Evolutionary conservation across 2,329 filamentous ascomycete genomes (phyloP), one percentile per base, ranked within the genome.

Genomic region (Colletotrichum spaethianum): DNA sequence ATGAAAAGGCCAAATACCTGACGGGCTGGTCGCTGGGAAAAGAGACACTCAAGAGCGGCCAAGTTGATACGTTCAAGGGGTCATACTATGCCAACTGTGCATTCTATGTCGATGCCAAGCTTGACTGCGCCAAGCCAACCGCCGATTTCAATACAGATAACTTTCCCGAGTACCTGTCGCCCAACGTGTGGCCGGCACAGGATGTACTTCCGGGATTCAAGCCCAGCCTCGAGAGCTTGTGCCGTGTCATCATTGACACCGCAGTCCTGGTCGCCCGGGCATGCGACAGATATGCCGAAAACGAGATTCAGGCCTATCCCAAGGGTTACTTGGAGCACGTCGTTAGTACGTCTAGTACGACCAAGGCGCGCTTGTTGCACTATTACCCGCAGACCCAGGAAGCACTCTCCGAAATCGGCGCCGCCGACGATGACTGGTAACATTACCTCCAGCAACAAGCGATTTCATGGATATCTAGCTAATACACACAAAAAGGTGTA

Each of bases 341-440:
- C 7, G 96, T 99, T 59, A 90, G 91, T 80, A 93, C 91, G 0
- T 98, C 94, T 60, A 92, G 91, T 42, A 97, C 93, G 0, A 98
- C 94, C 46, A 98, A 99, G 83, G 96, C 96, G 1, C 88, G 96
- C 16, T 86, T 99, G 36, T 84, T 98, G 76, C 96, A 99, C 83
- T 99, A 99, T 83, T 98, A 95, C 77, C 96, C 96, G 1, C 87
- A 87, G 79, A 67, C 66, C 6, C 70, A 74, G 55, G 67, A 63
- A 23, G 73, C 72, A 14, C 61, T 73, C 1, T 63, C 64, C 31
- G 70, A 73, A 9, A 73, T 73, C 14, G 82, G 73, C 74, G 82
- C 80, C 42, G 85, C 85, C 65, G 92, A 94, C 73, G 95, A 98
- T 81, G 94, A 97, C 83, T 99, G 96, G 96, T 99, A 96, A 81